Evolutionary conservation across 1,139 yeast species (phyloP), one percentile per base, ranked within the genome.

Genomic region (Arxiozyma telluris): DNA sequence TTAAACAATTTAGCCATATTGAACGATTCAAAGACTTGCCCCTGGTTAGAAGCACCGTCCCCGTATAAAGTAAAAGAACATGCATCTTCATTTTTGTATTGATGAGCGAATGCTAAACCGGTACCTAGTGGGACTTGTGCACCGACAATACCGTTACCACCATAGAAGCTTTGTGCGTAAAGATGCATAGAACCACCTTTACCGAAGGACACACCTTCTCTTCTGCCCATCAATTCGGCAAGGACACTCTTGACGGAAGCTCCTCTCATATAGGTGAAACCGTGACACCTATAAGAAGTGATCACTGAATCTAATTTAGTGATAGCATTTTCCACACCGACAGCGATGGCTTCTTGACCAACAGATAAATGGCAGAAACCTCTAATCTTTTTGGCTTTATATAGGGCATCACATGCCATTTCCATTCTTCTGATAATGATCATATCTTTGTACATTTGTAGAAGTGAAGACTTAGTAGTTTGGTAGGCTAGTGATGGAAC

Each of bases 101-200:
- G 90, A 78, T 93, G 98, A 62, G 98, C 95, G 76, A 91, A 93
- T 15, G 97, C 96, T 62, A 93, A 79, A 64, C 98, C 98, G 55
- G 97, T 88, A 71, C 98, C 98, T 67, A 93, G 81, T 61, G 98
- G 96, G 56, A 93, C 98, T 77, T 93, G 98, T 54, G 98, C 98
- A 72, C 98, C 98, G 54, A 93, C 98, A 73, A 93, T 93, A 78
- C 98, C 98, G 76, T 93, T 93, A 76, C 98, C 98, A 71, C 98
- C 98, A 74, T 86, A 93, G 79, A 93, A 93, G 58, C 94, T 93
- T 50, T 85, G 84, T 54, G 96, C 88, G 73, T 86, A 93, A 93
- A 93, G 88, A 78, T 93, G 98, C 98, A 93, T 93, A 59, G 98
- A 93, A 64, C 98, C 98, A 76, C 98, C 98, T 76, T 93, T 93